phyloP scores from a whole-genome alignment of 768 basidiomycete genomes.

The Boletus reticulatus region DNA sequence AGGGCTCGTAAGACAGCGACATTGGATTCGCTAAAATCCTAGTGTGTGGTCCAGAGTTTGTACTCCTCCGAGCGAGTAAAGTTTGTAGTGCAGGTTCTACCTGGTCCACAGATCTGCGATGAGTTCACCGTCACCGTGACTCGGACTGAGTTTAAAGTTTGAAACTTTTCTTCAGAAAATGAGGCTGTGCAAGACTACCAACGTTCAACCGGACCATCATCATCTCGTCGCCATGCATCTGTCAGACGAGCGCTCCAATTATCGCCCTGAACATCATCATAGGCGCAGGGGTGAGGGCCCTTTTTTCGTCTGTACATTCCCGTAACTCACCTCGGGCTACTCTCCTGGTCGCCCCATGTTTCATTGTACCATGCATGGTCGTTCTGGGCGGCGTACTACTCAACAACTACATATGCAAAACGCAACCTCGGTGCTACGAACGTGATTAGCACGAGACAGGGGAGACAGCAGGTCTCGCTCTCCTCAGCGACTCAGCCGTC shows the following conservation, averaged over 20 bases:
- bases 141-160: too few relatives aligned
- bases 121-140: too few relatives aligned
- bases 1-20: too few relatives aligned
- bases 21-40: too few relatives aligned
- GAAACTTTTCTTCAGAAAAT: too few relatives aligned
- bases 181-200: constrained; percentile 1
- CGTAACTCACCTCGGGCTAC: constrained; percentile 21
- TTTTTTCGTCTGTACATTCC: background rate
- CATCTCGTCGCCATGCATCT: constrained; percentile 10
- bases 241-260: constrained; percentile 6
- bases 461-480: constrained; percentile 26
- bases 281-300: constrained; percentile 25
- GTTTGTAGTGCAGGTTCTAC: too few relatives aligned
- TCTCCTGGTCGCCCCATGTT: constrained; percentile 26
- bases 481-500: constrained; percentile 11
- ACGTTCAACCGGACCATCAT: too few relatives aligned
- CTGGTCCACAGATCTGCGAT: too few relatives aligned
- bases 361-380: constrained; percentile 4
- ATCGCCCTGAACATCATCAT: constrained; percentile 7
- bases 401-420: constrained; percentile 4
- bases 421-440: background rate
- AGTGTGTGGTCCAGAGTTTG: too few relatives aligned
- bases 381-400: constrained; percentile 16
- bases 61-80: too few relatives aligned
- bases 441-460: constrained; percentile 17